phyloP scores from a whole-genome alignment of 2,329 filamentous ascomycete species.

The Davidsoniella virescens region DNA sequence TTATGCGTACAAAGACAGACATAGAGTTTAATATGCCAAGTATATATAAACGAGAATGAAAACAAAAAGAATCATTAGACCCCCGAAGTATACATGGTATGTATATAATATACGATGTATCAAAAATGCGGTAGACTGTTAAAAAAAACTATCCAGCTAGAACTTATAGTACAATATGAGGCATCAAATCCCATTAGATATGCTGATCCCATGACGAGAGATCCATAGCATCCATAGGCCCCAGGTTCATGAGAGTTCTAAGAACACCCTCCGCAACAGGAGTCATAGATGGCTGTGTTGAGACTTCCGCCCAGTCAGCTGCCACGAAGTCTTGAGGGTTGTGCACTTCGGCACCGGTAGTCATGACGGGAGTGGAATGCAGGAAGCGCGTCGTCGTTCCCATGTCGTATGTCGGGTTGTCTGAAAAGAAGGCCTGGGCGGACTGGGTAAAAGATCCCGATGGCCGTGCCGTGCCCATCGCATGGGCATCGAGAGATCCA shows the following conservation, averaged over 20 bases:
- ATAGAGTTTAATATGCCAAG: not conserved
- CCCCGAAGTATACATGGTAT: no score
- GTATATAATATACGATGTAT: no score
- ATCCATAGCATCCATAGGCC: conserved; percentile 45
- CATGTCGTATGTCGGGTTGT: not conserved
- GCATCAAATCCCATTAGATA: not conserved
- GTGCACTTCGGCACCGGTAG: conserved; percentile 18
- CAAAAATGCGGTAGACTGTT: no score
- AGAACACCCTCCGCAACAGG: conserved; percentile 41
- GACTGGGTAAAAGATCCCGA: no score
- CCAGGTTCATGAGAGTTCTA: conserved; percentile 40
- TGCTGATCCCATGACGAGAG: conserved; percentile 30
- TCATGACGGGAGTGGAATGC: conserved; percentile 14
- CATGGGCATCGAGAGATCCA: no score
- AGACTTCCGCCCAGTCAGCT: conserved; percentile 26
- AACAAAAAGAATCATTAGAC: not conserved
- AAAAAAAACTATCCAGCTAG: no score
- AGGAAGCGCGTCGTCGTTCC: not conserved
- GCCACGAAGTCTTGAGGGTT: conserved; percentile 20
- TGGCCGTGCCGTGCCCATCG: no score
- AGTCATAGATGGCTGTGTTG: conserved; percentile 31
- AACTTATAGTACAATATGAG: no score
- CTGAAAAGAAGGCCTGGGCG: not conserved
- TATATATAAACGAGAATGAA: not conserved
- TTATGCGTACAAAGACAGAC: not conserved